A percentile compares a stretch with the other conserved stretches of the same genome.
Evolutionary conservation across 306 rosid genomes (phyloP).

Genomic region (Luffa acutangula): DNA sequence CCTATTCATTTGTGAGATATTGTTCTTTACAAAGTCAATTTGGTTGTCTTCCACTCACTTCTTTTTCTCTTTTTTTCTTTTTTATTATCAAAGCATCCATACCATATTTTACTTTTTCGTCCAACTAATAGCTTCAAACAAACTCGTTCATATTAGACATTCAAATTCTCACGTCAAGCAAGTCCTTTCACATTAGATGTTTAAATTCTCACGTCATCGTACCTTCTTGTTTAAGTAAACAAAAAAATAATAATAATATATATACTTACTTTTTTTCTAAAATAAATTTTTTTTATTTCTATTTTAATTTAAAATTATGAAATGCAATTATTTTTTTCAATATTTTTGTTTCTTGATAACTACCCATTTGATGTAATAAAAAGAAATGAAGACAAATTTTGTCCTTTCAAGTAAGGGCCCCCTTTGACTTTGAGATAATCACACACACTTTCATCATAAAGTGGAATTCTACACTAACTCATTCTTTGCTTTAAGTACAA

Average conservation of each 20-base stretch:
- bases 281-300: no score
- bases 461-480: neutral
- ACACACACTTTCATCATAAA: neutral
- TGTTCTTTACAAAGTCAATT: neutral
- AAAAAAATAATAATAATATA: no score
- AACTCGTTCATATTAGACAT: no score
- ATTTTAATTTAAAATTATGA: no score
- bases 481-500: neutral
- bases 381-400: neutral
- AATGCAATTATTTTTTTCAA: no score
- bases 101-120: no score
- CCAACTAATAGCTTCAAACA: no score
- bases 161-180: no score
- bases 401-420: neutral
- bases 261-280: no score
- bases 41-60: neutral
- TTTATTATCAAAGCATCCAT: neutral
- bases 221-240: no score
- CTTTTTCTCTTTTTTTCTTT: neutral
- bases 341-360: neutral
- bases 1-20: neutral
- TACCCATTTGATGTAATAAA: neutral
- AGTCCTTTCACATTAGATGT: no score
- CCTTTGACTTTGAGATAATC: neutral
- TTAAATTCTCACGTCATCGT: no score